These are phyloP conservation scores for Megacollybia platyphylla DNA, from an alignment of 1,284 basidiomycete genomes.

Conservation along the genomic window DNA sequence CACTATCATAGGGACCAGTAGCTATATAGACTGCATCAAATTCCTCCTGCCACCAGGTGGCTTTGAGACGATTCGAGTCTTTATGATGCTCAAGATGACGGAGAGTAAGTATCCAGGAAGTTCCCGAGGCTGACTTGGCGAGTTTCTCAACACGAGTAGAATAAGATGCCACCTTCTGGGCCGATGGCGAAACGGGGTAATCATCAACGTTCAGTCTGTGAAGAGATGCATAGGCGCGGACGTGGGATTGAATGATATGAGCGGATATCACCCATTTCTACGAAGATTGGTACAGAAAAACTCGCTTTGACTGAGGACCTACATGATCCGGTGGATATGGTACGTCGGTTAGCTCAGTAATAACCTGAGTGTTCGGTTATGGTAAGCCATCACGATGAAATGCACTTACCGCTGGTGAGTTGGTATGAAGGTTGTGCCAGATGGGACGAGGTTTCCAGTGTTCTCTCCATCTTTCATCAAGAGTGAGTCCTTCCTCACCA, in stretches of 20 bases:
- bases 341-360: constrained; percentile 13
- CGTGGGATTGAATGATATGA: constrained; percentile 10
- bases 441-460: constrained; percentile 11
- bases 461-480: constrained; percentile 10
- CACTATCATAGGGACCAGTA: constrained; percentile 11
- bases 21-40: constrained; percentile 11
- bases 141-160: constrained; percentile 14
- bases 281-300: neutral
- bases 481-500: constrained; percentile 8
- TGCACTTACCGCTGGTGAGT: constrained; percentile 6
- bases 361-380: constrained; percentile 1
- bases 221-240: constrained; percentile 14
- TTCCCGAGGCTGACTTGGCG: constrained; percentile 7
- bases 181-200: constrained; percentile 4
- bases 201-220: constrained; percentile 13
- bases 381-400: too few relatives aligned
- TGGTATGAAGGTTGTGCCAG: constrained; percentile 10
- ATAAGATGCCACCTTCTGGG: constrained; percentile 9
- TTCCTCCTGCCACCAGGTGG: constrained; percentile 12
- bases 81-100: constrained; percentile 10
- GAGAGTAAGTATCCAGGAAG: constrained; percentile 12
- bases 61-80: constrained; percentile 9
- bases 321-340: constrained; percentile 11
- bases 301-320: neutral
- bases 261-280: constrained; percentile 10